phyloP scores from a whole-genome alignment of 495 filamentous ascomycete genomes.

The Tuber umbilicatum region DNA sequence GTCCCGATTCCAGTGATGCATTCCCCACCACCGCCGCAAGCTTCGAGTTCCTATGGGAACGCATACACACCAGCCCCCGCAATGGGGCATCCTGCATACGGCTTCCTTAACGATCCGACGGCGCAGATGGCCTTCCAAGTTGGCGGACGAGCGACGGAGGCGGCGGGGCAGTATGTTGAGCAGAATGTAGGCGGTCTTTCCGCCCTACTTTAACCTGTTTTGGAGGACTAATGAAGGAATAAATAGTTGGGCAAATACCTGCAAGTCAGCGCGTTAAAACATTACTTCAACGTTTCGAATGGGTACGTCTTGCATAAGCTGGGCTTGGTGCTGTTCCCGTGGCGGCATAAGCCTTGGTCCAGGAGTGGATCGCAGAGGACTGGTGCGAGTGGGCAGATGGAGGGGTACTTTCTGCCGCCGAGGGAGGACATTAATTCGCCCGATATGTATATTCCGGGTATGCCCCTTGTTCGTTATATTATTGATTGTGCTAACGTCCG shows the following conservation, averaged over 20 bases:
- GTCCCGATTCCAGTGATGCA: constrained; percentile 96
- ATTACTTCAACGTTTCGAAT: constrained; percentile 97
- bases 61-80: constrained; percentile 61
- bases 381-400: constrained; percentile 52
- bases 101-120: constrained; percentile 35
- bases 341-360: constrained; percentile 96
- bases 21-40: constrained; percentile 81
- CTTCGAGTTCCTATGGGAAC: constrained; percentile 52
- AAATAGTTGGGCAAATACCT: constrained; percentile 33
- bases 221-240: constrained; percentile 15
- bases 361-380: constrained; percentile 58
- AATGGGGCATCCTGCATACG: constrained; percentile 43
- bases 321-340: constrained; percentile 88
- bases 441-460: constrained; percentile 93
- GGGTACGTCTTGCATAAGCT: constrained; percentile 79
- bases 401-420: constrained; percentile 84
- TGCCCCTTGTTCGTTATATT: neutral
- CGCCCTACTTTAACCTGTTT: constrained; percentile 29
- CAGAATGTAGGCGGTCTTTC: constrained; percentile 87
- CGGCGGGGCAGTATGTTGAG: constrained; percentile 26
- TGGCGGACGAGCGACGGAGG: constrained; percentile 34
- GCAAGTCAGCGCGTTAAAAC: constrained; percentile 58
- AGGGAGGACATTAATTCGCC: constrained; percentile 95
- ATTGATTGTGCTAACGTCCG: neutral
- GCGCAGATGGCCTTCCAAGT: constrained; percentile 35